A percentile compares a stretch with the other conserved stretches of the same genome.
Evolutionary conservation across 2,329 filamentous ascomycete species (phyloP).

Genomic region (Chaetomiaceae sp.): DNA sequence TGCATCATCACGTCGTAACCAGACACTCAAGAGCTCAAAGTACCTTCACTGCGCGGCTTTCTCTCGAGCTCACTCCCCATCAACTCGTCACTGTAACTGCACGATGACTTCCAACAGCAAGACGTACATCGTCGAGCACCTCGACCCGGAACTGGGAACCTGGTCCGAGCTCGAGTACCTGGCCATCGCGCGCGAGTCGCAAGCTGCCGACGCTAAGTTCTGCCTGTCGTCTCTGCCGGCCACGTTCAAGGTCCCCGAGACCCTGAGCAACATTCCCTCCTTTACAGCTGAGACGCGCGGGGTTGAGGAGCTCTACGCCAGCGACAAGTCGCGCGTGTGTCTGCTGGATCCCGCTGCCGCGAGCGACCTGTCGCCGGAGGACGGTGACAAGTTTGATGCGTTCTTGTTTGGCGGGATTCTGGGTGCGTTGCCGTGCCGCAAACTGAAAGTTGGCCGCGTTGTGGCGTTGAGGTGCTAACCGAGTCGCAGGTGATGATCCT

Average conservation of each 20-base stretch:
- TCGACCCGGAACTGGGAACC: conserved; percentile 85
- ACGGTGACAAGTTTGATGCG: conserved; percentile 76
- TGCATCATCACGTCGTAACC: not conserved
- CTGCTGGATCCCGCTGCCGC: conserved; percentile 80
- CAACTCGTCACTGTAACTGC: too few relatives aligned
- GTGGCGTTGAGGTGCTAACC: conserved; percentile 8
- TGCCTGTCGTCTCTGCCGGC: conserved; percentile 74
- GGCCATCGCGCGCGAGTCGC: conserved; percentile 77
- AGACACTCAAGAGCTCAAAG: not conserved
- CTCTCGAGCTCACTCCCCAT: too few relatives aligned
- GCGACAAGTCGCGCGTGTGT: conserved; percentile 70
- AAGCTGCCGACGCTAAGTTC: conserved; percentile 60
- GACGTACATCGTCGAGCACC: conserved; percentile 91
- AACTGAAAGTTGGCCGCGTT: not conserved
- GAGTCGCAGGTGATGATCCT: conserved; percentile 72
- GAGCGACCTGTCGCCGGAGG: conserved; percentile 75
- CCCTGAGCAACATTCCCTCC: conserved; percentile 49
- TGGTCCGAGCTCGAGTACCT: conserved; percentile 95
- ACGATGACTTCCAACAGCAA: conserved; percentile 44
- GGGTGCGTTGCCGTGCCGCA: conserved; percentile 48
- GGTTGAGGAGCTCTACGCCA: conserved; percentile 75
- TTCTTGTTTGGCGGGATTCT: conserved; percentile 96
- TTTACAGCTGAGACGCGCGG: conserved; percentile 68
- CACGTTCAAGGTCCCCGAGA: conserved; percentile 57
- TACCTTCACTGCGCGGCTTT: too few relatives aligned